Evolutionary conservation across 768 basidiomycete genomes (phyloP).

Genomic region (Mycena filopes): DNA sequence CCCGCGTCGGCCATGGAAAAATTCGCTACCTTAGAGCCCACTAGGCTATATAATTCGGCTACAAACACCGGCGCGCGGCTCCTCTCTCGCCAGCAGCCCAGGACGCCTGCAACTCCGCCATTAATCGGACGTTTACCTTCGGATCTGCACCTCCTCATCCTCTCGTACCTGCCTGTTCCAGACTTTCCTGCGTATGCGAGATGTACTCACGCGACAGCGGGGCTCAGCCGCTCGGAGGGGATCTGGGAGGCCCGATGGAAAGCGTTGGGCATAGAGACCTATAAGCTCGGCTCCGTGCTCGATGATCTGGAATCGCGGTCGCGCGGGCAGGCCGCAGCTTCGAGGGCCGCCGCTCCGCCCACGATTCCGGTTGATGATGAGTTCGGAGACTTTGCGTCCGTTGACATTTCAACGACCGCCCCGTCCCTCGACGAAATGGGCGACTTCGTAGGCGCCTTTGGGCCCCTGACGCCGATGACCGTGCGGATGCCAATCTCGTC

Average conservation of each 20-base stretch:
- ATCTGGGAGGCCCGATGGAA: conserved; percentile 84
- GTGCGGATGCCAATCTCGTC: conserved; percentile 35
- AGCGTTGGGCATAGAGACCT: conserved; percentile 62
- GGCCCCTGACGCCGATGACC: conserved; percentile 27
- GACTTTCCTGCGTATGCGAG: conserved; percentile 84
- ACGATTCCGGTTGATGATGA: conserved; percentile 82
- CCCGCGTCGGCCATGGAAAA: conserved; percentile 69
- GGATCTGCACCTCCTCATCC: conserved; percentile 78
- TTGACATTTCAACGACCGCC: conserved; percentile 45
- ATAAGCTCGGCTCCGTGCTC: conserved; percentile 58
- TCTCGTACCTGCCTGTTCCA: conserved; percentile 79
- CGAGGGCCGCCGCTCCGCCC: conserved; percentile 63
- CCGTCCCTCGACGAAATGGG: conserved; percentile 55
- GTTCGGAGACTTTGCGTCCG: conserved; percentile 86
- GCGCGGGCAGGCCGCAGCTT: conserved; percentile 49
- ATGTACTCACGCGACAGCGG: conserved; percentile 69
- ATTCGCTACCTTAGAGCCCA: conserved; percentile 87
- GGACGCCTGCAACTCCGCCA: conserved; percentile 38
- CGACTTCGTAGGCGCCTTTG: conserved; percentile 55
- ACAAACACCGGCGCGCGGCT: conserved; percentile 46
- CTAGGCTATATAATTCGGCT: conserved; percentile 56
- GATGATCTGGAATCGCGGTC: conserved; percentile 67
- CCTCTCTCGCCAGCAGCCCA: conserved; percentile 37
- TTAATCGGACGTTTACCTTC: conserved; percentile 84
- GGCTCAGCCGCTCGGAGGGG: conserved; percentile 73